A percentile compares a stretch with the other conserved stretches of the same genome.
phyloP scores from a whole-genome alignment of 257 asterid genomes.

The Solanum sitiens region DNA sequence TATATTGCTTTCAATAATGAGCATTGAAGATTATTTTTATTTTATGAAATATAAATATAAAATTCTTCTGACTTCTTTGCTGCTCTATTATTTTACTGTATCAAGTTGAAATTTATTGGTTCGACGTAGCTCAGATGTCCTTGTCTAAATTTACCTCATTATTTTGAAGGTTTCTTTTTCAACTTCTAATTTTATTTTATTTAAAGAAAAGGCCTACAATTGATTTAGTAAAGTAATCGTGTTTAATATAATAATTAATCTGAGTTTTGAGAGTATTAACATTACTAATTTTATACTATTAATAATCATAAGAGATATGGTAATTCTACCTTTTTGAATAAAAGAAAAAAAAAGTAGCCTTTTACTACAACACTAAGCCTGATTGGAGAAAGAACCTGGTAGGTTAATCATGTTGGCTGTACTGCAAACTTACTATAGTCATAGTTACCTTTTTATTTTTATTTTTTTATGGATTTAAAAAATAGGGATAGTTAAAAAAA shows the following conservation, averaged over 20 bases:
- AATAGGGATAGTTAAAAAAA: neutral
- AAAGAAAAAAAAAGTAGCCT: neutral
- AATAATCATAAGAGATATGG: neutral
- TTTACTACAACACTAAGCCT: neutral
- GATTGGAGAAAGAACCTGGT: neutral
- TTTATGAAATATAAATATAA: neutral
- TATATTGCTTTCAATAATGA: neutral
- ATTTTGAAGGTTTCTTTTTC: neutral
- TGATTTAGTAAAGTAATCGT: neutral
- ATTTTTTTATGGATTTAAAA: neutral
- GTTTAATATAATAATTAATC: neutral
- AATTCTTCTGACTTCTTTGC: neutral
- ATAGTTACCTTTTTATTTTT: neutral
- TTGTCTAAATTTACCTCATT: neutral
- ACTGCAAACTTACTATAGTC: neutral
- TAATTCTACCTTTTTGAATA: neutral
- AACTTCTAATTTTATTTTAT: neutral
- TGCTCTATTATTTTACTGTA: neutral
- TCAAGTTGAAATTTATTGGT: neutral
- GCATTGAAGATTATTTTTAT: neutral
- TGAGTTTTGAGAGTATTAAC: neutral
- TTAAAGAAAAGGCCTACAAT: neutral
- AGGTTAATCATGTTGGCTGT: neutral
- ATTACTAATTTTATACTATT: neutral
- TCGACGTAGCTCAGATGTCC: neutral